A percentile compares a stretch with the other conserved stretches of the same genome.
Evolutionary conservation across 257 asterid species (phyloP).

Genomic region (Ocimum tenuiflorum): DNA sequence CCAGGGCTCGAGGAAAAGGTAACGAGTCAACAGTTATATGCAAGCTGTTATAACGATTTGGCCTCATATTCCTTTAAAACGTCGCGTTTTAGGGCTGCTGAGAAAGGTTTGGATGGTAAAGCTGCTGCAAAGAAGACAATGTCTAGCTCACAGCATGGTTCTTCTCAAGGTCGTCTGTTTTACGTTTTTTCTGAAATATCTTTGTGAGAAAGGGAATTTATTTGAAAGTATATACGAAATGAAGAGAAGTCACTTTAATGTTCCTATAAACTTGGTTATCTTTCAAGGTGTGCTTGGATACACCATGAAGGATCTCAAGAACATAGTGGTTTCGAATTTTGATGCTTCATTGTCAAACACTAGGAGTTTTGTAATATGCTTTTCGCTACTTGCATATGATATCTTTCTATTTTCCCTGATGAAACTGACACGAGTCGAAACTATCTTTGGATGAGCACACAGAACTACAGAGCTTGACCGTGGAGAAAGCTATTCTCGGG

Average conservation of each 20-base stretch:
- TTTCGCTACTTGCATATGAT: too few relatives aligned
- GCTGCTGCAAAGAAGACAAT: slow-evolving; percentile 58
- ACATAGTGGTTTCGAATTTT: too few relatives aligned
- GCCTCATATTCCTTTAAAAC: slow-evolving; percentile 10
- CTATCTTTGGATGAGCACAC: slow-evolving; percentile 17
- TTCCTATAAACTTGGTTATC: too few relatives aligned
- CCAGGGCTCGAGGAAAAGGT: slow-evolving; percentile 64
- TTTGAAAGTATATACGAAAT: too few relatives aligned
- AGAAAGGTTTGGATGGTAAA: slow-evolving; percentile 57
- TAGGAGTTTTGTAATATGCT: too few relatives aligned
- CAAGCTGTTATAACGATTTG: not conserved
- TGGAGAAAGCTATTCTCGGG: slow-evolving; percentile 54
- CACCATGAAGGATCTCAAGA: too few relatives aligned
- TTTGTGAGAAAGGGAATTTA: too few relatives aligned
- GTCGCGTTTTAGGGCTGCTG: slow-evolving; percentile 52
- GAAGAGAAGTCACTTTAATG: too few relatives aligned
- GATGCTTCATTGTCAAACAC: too few relatives aligned
- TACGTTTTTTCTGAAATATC: not conserved
- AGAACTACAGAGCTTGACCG: slow-evolving; percentile 58
- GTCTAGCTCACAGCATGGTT: slow-evolving; percentile 38
- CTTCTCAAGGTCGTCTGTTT: slow-evolving; percentile 46
- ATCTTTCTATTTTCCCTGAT: too few relatives aligned
- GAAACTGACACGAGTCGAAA: too few relatives aligned
- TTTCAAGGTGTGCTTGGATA: too few relatives aligned
- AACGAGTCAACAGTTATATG: slow-evolving; percentile 1